phyloP scores from a whole-genome alignment of 305 asterid species.

The Solanum hybrid region DNA sequence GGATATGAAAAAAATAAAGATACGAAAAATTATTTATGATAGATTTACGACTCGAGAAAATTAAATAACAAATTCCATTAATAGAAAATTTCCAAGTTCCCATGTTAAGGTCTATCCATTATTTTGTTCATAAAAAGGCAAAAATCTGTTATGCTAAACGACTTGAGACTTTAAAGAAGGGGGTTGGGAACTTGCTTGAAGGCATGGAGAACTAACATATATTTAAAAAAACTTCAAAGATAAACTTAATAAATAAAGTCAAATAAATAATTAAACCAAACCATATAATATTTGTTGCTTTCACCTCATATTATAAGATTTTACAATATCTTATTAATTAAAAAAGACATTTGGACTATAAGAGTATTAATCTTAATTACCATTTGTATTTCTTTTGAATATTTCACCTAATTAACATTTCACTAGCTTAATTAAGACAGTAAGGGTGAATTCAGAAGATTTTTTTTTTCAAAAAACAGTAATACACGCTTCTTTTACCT shows the following conservation, averaged over 20 bases:
- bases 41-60: neutral
- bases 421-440: neutral
- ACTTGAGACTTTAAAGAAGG: slow-evolving; percentile 10
- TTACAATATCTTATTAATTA: neutral
- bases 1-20: no score
- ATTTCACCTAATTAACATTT: neutral
- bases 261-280: neutral
- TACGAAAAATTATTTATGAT: neutral
- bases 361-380: neutral
- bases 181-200: slow-evolving; percentile 2
- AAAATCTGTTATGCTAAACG: slow-evolving; percentile 8
- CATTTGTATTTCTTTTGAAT: neutral
- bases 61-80: neutral
- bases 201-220: neutral
- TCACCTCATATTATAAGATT: neutral
- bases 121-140: neutral
- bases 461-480: neutral
- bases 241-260: neutral
- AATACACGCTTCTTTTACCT: neutral
- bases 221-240: neutral
- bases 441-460: neutral
- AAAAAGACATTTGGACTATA: neutral
- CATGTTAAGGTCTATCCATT: neutral
- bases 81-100: slow-evolving; percentile 6
- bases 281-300: neutral